Percentiles rank a stretch among this genome's conserved stretches.
Conservation (phyloP, 306 rosid genomes). For the Arachis stenosperma region DNA sequence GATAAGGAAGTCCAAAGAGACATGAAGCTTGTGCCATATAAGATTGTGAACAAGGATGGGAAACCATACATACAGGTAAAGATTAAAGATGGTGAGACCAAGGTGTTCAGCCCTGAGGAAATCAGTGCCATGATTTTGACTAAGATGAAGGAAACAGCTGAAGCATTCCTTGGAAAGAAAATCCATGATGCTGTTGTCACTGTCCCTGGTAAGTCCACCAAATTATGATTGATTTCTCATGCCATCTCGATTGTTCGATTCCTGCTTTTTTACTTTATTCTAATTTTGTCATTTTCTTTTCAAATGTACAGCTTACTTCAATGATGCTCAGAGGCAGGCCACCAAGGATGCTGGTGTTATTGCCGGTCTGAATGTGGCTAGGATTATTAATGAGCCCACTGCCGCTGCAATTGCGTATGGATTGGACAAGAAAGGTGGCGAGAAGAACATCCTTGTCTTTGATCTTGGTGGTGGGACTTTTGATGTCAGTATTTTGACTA, state of each 20-base stretch:
- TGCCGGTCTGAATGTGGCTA: constrained; percentile 95
- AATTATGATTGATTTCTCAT: not conserved
- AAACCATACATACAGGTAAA: constrained; percentile 91
- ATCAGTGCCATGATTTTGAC: constrained; percentile 84
- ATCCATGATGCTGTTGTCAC: constrained; percentile 92
- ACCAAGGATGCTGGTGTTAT: constrained; percentile 99
- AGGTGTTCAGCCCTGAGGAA: constrained; percentile 99
- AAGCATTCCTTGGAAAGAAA: constrained; percentile 94
- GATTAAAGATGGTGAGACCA: constrained; percentile 88
- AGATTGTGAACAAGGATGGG: constrained; percentile 97
- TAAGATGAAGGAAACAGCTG: constrained; percentile 99
- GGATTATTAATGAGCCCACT: constrained; percentile 97
- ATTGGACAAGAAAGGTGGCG: constrained; percentile 97
- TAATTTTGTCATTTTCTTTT: constrained; percentile 13
- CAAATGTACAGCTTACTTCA: constrained; percentile 79
- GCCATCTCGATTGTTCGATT: not conserved
- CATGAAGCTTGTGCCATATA: constrained; percentile 83
- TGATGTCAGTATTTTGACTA: constrained; percentile 98
- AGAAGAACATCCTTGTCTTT: constrained; percentile 97
- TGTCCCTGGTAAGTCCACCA: constrained; percentile 70
- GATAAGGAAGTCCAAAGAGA: constrained; percentile 95
- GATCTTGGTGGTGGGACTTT: constrained; percentile 99
- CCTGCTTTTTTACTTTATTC: not conserved
- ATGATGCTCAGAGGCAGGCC: constrained; percentile 99
- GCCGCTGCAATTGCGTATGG: constrained; percentile 99